phyloP scores from a whole-genome alignment of 495 filamentous ascomycete species.

The Penicillium ochrochloron region DNA sequence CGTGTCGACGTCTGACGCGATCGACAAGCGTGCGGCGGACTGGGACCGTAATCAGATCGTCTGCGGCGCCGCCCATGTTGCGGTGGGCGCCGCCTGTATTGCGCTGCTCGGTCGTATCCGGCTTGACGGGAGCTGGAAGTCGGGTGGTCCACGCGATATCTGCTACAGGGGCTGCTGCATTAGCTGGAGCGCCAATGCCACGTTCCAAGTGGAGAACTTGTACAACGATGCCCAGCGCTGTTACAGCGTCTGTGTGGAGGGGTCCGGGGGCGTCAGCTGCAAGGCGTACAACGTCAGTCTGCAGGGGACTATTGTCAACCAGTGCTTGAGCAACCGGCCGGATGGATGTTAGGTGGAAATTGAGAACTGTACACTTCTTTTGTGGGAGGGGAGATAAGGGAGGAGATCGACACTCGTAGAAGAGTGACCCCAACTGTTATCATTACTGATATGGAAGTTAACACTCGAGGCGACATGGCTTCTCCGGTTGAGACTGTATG shows the following conservation, averaged over 20 bases:
- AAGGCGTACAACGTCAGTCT: constrained; percentile 5
- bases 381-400: background rate
- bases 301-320: constrained; percentile 5
- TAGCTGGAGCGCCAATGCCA: constrained; percentile 3
- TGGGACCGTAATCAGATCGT: background rate
- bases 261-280: constrained; percentile 2
- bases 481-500: too few species aligned
- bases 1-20: background rate
- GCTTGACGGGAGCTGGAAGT: background rate
- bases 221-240: constrained; percentile 6
- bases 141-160: constrained; percentile 1
- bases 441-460: too few species aligned
- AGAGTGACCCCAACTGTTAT: too few species aligned
- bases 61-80: background rate
- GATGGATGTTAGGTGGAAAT: constrained; percentile 1
- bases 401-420: too few species aligned
- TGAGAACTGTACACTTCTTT: background rate
- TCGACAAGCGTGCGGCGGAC: background rate
- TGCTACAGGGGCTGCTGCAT: constrained; percentile 1
- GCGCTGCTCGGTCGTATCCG: background rate
- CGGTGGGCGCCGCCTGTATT: constrained; percentile 1
- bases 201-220: background rate
- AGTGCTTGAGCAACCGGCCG: constrained; percentile 6
- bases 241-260: background rate
- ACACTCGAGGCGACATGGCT: too few species aligned